Evolutionary conservation across 1,284 basidiomycete genomes (phyloP).

Genomic region (Naganishia albida): DNA sequence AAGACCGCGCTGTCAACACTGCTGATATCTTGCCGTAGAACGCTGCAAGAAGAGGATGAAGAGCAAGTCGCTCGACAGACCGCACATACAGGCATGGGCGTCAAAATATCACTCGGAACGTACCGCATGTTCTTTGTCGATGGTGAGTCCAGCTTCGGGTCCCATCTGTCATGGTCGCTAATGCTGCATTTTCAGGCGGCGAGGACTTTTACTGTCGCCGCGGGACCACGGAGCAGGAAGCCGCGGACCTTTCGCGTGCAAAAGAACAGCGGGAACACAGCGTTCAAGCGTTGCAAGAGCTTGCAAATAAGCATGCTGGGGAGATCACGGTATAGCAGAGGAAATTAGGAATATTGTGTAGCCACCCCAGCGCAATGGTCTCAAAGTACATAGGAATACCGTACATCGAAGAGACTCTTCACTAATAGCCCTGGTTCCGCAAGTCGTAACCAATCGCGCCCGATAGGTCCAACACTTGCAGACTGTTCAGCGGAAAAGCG

Average conservation of each 20-base stretch:
- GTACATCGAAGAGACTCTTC: too few species aligned
- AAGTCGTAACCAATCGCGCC: too few species aligned
- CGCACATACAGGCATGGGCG: slow-evolving; percentile 57
- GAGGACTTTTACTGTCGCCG: slow-evolving; percentile 51
- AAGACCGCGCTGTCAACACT: background rate
- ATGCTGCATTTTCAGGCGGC: slow-evolving; percentile 36
- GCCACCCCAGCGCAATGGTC: too few species aligned
- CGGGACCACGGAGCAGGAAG: slow-evolving; percentile 30
- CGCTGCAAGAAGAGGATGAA: slow-evolving; percentile 25
- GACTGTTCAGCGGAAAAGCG: too few species aligned
- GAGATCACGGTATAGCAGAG: slow-evolving; percentile 6
- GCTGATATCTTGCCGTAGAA: slow-evolving; percentile 3
- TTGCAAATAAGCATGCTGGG: slow-evolving; percentile 20
- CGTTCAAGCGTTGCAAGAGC: slow-evolving; percentile 12
- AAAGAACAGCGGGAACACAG: slow-evolving; percentile 37
- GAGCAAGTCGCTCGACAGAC: slow-evolving; percentile 27
- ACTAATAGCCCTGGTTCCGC: too few species aligned
- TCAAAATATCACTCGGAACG: slow-evolving; percentile 65
- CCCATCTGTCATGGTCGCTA: too few species aligned
- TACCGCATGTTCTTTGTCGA: slow-evolving; percentile 75
- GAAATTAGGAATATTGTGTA: background rate
- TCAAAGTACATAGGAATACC: too few species aligned
- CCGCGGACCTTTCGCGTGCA: slow-evolving; percentile 24
- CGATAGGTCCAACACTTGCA: too few species aligned
- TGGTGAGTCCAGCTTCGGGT: slow-evolving; percentile 48